A percentile compares a stretch with the other conserved stretches of the same genome.
Evolutionary conservation across 768 basidiomycete genomes (phyloP).

Genomic region (Boletus insuetus): DNA sequence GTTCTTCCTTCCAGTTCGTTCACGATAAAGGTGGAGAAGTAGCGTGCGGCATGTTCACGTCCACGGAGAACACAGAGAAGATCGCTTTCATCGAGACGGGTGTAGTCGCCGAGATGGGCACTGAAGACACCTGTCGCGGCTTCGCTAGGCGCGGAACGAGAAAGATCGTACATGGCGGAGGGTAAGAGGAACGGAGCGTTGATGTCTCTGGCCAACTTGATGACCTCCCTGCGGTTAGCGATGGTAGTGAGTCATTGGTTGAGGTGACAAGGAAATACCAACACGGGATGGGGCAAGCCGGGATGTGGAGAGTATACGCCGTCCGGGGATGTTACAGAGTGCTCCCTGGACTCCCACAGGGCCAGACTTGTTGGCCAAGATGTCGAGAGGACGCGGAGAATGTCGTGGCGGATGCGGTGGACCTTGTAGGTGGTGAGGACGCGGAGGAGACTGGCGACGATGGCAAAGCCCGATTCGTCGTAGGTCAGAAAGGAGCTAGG

Average conservation of each 20-base stretch:
- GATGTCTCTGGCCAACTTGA: constrained; percentile 61
- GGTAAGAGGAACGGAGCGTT: constrained; percentile 59
- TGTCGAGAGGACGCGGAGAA: constrained; percentile 49
- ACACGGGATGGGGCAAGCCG: constrained; percentile 68
- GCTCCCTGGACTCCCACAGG: constrained; percentile 68
- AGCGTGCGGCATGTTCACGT: constrained; percentile 69
- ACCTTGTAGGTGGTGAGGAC: constrained; percentile 66
- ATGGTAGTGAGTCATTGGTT: constrained; percentile 5
- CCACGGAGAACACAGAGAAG: constrained; percentile 62
- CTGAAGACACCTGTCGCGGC: constrained; percentile 51
- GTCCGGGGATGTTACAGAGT: constrained; percentile 44
- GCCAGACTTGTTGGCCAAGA: constrained; percentile 62
- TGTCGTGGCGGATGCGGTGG: constrained; percentile 52
- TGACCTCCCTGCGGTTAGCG: constrained; percentile 47
- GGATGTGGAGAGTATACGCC: constrained; percentile 58
- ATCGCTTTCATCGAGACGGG: constrained; percentile 43
- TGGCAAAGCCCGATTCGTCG: constrained; percentile 49
- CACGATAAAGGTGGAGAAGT: constrained; percentile 74
- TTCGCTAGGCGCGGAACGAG: constrained; percentile 62
- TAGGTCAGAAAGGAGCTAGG: constrained; percentile 46
- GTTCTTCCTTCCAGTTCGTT: constrained; percentile 68
- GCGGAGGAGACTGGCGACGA: constrained; percentile 55
- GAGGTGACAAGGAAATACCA: constrained; percentile 25
- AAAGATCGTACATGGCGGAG: constrained; percentile 79
- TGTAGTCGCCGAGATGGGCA: constrained; percentile 39